Evolutionary conservation across 768 basidiomycete species (phyloP), one percentile per base, ranked within the genome.

Genomic region (Lactarius vividus): DNA sequence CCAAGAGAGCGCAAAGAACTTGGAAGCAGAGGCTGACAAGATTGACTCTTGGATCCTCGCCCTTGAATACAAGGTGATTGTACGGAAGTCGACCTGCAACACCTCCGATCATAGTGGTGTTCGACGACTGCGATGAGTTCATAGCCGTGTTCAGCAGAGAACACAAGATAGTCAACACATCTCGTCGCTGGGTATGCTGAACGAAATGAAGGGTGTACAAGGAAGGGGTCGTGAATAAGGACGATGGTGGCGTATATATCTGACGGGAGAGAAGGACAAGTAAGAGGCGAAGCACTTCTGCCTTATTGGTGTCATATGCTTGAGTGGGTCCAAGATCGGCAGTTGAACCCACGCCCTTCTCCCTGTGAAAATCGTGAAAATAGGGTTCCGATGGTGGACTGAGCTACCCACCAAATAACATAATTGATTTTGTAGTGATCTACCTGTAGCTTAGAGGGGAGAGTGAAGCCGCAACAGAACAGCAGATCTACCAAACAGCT

Each of bases 391-490:
- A 7, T 67, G 4, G 37, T 58, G 56, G 35, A 20, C n/a, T 20
- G 18, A 52, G 29, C 8, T 29, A 7, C 61, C 74, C 60, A 93
- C 93, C 94, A 96, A 62, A 96, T 96, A 28, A 91, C 80, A 79
- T 94, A 90, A 74, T 89, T 88, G 54, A 94, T 88, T 74, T 92
- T 90, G 74, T 92, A 85, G 71, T 89, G 88, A 72, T 91, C 88
- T 57, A 87, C 83, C 74, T 92, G 88, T 54, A 90, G 79, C 74
- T 84, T 85, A 33, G 82, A 83, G 10, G 96, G 92, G 10, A 98
- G 78, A 0, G 95, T 96, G 71, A 98, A 97, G 15, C 93, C 94
- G 71, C 93, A 96, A 73, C 94, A 94, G 75, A 96, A 98, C 44
- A 97, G 74, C 13, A 98, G 80, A 74, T 98, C 96, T 63, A 93